Conservation (phyloP, 2,329 filamentous ascomycete genomes). For the Lasiodiplodia sp. region DNA sequence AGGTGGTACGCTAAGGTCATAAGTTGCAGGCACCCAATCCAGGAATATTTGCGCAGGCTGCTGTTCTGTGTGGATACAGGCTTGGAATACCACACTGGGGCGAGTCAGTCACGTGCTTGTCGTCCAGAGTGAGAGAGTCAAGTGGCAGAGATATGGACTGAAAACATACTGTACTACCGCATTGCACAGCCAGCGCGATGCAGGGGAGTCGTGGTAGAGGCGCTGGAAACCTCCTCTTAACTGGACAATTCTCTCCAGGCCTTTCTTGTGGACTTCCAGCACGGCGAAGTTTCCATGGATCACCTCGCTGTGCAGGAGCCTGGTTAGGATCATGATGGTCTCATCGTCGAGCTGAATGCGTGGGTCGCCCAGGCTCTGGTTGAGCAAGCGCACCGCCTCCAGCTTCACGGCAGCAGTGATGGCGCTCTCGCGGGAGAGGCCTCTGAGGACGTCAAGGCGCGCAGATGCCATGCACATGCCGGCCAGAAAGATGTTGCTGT, state of each 20-base stretch:
- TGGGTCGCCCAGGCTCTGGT: slow-evolving; percentile 10
- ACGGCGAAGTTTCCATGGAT: slow-evolving; percentile 19
- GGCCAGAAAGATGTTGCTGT: slow-evolving; percentile 18
- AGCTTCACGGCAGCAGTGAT: slow-evolving; percentile 19
- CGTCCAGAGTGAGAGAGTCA: neutral
- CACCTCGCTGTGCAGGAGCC: slow-evolving; percentile 11
- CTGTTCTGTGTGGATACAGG: slow-evolving; percentile 18
- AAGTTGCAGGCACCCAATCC: slow-evolving; percentile 1
- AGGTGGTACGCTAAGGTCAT: slow-evolving; percentile 8
- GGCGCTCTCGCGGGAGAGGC: slow-evolving; percentile 13
- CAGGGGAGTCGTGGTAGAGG: slow-evolving; percentile 13
- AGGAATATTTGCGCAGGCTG: slow-evolving; percentile 14
- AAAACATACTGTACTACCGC: slow-evolving; percentile 5
- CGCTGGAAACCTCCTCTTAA: slow-evolving; percentile 11
- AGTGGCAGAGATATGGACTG: neutral
- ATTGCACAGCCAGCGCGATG: slow-evolving; percentile 21
- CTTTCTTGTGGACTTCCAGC: slow-evolving; percentile 16
- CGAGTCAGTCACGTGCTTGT: neutral
- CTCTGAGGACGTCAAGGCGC: slow-evolving; percentile 13
- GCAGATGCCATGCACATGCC: slow-evolving; percentile 23
- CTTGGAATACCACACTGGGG: slow-evolving; percentile 8
- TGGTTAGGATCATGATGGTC: slow-evolving; percentile 17
- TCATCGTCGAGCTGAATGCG: slow-evolving; percentile 7
- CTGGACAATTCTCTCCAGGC: slow-evolving; percentile 14
- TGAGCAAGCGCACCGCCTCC: slow-evolving; percentile 17